Evolutionary conservation across 2,329 filamentous ascomycete species (phyloP).

Genomic region (Trichoderma pleuroti): DNA sequence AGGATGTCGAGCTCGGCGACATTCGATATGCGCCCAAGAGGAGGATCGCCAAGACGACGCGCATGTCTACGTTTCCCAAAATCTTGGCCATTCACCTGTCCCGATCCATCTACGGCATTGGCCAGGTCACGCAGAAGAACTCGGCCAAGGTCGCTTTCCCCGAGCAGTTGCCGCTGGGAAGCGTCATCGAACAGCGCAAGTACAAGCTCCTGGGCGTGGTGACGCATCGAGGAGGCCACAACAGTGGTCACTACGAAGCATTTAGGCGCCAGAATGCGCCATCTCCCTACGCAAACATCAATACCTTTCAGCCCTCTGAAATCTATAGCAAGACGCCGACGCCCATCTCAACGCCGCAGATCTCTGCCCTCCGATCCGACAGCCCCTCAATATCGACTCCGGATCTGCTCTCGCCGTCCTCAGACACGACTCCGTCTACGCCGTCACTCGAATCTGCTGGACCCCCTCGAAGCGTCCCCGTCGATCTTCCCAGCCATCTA

Average conservation of each 20-base stretch:
- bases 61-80: conserved; percentile 83
- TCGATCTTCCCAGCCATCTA: conserved; percentile 18
- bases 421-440: conserved; percentile 35
- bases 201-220: conserved; percentile 86
- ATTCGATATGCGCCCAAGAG: conserved; percentile 71
- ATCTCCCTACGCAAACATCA: conserved; percentile 76
- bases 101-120: conserved; percentile 82
- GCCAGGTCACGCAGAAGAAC: conserved; percentile 81
- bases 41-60: conserved; percentile 81
- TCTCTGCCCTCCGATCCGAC: conserved; percentile 36
- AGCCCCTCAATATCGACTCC: conserved; percentile 47
- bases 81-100: conserved; percentile 90
- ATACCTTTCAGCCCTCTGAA: conserved; percentile 71
- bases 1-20: conserved; percentile 72
- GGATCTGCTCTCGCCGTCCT: conserved; percentile 43
- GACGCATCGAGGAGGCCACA: conserved; percentile 91
- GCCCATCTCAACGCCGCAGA: conserved; percentile 47
- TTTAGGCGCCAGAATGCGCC: conserved; percentile 82
- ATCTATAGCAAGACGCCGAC: conserved; percentile 65
- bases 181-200: conserved; percentile 69
- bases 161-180: conserved; percentile 77
- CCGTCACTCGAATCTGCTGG: conserved; percentile 36
- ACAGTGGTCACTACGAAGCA: conserved; percentile 95
- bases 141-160: conserved; percentile 91
- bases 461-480: conserved; percentile 33